phyloP scores from a whole-genome alignment of 306 rosid genomes.

The Casuarina glauca region DNA sequence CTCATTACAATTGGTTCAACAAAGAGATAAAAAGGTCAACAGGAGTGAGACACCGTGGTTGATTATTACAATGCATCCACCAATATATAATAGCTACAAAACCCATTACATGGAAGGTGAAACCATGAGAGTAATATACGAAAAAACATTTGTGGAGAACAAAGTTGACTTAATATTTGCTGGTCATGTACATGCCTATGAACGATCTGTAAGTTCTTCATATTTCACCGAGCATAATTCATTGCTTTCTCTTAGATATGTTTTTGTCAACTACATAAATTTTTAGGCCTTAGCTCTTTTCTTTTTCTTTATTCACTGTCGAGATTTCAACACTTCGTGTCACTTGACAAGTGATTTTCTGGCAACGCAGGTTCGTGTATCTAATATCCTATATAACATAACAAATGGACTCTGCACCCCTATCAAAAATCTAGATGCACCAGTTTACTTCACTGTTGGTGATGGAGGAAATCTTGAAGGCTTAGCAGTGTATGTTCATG shows the following conservation, averaged over 20 bases:
- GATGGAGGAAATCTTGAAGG: slow-evolving; percentile 57
- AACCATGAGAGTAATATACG: too few relatives aligned
- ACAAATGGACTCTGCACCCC: slow-evolving; percentile 72
- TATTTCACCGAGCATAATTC: neutral
- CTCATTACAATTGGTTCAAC: slow-evolving; percentile 73
- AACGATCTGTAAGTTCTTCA: slow-evolving; percentile 63
- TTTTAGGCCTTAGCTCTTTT: too few relatives aligned
- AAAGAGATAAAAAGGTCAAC: slow-evolving; percentile 69
- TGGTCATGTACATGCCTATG: slow-evolving; percentile 95
- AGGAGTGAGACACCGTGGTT: slow-evolving; percentile 87
- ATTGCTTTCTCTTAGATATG: too few relatives aligned
- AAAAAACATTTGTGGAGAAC: slow-evolving; percentile 21
- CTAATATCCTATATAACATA: slow-evolving; percentile 44
- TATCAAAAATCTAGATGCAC: slow-evolving; percentile 70
- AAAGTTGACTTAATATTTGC: slow-evolving; percentile 82
- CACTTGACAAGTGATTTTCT: neutral
- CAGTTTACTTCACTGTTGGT: slow-evolving; percentile 88
- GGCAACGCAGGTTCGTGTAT: slow-evolving; percentile 43
- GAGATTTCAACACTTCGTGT: too few relatives aligned
- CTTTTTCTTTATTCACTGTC: too few relatives aligned
- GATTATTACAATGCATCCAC: slow-evolving; percentile 71
- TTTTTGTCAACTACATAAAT: too few relatives aligned
- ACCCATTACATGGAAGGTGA: slow-evolving; percentile 37
- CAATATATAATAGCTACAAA: slow-evolving; percentile 67
- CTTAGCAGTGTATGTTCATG: slow-evolving; percentile 50